Evolutionary conservation across 257 asterid genomes (phyloP), one percentile per base, ranked within the genome.

Genomic region (Nicotiana undulata): DNA sequence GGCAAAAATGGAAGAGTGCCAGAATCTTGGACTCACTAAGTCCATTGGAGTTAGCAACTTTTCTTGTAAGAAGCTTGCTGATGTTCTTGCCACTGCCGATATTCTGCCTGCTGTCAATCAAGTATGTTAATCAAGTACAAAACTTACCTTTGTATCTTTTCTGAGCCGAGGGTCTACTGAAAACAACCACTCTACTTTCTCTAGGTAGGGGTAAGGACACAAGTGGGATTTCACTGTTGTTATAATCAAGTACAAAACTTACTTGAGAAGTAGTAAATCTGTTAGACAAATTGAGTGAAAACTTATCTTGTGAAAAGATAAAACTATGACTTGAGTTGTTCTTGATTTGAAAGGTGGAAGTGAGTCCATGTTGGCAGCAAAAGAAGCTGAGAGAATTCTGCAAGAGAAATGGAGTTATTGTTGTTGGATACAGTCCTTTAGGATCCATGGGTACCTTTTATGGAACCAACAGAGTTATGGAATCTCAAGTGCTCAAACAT

Each of bases 311-410:
- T n/a, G 32, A 34, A 56, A 12, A 63, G 31, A 46, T 63, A 66
- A 28, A 51, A 51, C 9, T 5, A 11, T 82, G 70, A 32, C 20
- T 34, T 15, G n/a, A 53, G 28, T 16, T 31, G 12, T 20, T 37
- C 61, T 40, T 12, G 51, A 82, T 79, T 60, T 79, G 81, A 24
- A 77, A 93, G 97, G 94, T 93, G 26, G 97, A 93, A 89, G 90
- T 90, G 37, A 91, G 86, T 82, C 97, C 95, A 22, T 90, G 93
- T 86, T 91, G 97, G 97, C 97, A 89, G 79, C 97, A 93, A 60
- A 87, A 85, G 92, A 87, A 90, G 84, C 83, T 91, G 82, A 89
- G 83, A 84, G 82, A 90, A 4, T 90, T 89, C 81, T 91, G 97
- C 86, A 88, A 83, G 70, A 87, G 80, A 0, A 87, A 84, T 18